A percentile compares a stretch with the other conserved stretches of the same genome.
Evolutionary conservation across 2,329 filamentous ascomycete species (phyloP).

Genomic region (Nemania serpens): DNA sequence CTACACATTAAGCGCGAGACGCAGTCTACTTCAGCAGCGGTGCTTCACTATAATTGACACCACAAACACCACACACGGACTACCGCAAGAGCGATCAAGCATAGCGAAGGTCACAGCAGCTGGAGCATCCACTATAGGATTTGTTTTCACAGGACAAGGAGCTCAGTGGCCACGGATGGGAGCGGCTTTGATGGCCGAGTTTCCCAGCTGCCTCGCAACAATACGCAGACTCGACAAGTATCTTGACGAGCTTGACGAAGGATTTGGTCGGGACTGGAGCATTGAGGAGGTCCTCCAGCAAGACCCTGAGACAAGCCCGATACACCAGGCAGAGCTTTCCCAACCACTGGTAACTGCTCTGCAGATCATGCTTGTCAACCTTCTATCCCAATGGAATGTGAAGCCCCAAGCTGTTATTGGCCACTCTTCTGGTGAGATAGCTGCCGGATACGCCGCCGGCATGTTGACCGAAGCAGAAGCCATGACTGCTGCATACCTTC

Average conservation of each 20-base stretch:
- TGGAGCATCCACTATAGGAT: too few relatives aligned
- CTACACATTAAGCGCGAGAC: slow-evolving; percentile 3
- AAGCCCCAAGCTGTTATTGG: slow-evolving; percentile 36
- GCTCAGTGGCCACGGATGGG: slow-evolving; percentile 17
- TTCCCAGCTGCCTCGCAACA: slow-evolving; percentile 4
- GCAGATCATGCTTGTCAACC: slow-evolving; percentile 35
- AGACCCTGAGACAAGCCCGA: slow-evolving; percentile 9
- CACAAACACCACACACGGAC: too few relatives aligned
- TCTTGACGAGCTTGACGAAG: slow-evolving; percentile 12
- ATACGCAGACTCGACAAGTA: slow-evolving; percentile 2
- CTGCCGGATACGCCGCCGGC: slow-evolving; percentile 29
- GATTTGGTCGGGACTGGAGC: not conserved
- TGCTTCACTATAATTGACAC: too few relatives aligned
- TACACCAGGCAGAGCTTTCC: slow-evolving; percentile 27
- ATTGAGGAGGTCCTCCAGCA: slow-evolving; percentile 13
- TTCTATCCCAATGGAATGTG: slow-evolving; percentile 35
- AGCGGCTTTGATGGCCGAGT: not conserved
- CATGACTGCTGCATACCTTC: slow-evolving; percentile 33
- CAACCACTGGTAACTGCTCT: slow-evolving; percentile 28
- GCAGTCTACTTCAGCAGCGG: not conserved
- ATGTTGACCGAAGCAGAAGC: slow-evolving; percentile 32
- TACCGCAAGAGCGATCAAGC: too few relatives aligned
- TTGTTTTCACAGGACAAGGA: slow-evolving; percentile 21
- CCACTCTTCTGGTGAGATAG: slow-evolving; percentile 45
- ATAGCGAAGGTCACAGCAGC: too few relatives aligned